Percentiles rank a stretch among this genome's conserved stretches.
phyloP scores from a whole-genome alignment of 345 rosid genomes.

The Lepidium africanum region DNA sequence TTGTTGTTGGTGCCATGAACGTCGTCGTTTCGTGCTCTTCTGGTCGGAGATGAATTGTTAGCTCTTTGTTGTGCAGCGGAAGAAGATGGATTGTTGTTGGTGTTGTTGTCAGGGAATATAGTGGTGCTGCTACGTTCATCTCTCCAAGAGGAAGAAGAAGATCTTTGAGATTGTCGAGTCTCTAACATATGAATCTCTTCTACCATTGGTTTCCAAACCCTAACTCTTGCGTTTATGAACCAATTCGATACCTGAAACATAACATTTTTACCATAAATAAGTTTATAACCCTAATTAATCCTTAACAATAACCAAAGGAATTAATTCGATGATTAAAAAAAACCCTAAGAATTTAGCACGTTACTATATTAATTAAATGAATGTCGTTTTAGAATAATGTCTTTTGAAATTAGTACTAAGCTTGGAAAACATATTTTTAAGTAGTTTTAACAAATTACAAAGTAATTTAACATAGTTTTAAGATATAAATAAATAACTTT shows the following conservation, averaged over 20 bases:
- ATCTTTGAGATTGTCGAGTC: slow-evolving; percentile 53
- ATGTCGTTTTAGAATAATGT: too few relatives aligned
- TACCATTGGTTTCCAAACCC: slow-evolving; percentile 98
- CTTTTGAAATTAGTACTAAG: too few relatives aligned
- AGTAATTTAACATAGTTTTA: too few relatives aligned
- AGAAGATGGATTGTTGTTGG: slow-evolving; percentile 17
- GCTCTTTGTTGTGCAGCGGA: slow-evolving; percentile 12
- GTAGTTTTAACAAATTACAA: too few relatives aligned
- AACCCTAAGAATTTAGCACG: neutral
- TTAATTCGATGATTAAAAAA: neutral
- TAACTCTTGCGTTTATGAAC: slow-evolving; percentile 91
- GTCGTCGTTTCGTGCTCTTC: slow-evolving; percentile 42
- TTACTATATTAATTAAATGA: neutral
- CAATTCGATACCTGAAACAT: slow-evolving; percentile 69
- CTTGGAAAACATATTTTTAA: too few relatives aligned
- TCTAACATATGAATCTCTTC: slow-evolving; percentile 86
- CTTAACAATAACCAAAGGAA: neutral
- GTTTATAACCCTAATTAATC: neutral
- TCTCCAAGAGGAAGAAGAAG: slow-evolving; percentile 47
- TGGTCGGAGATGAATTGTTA: slow-evolving; percentile 30
- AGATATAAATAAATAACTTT: too few relatives aligned
- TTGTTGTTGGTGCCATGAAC: slow-evolving; percentile 20
- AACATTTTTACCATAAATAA: neutral
- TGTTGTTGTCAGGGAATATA: slow-evolving; percentile 28
- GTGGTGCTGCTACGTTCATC: slow-evolving; percentile 31